phyloP scores from a whole-genome alignment of 2,329 filamentous ascomycete species.

The Penicillium sp. region DNA sequence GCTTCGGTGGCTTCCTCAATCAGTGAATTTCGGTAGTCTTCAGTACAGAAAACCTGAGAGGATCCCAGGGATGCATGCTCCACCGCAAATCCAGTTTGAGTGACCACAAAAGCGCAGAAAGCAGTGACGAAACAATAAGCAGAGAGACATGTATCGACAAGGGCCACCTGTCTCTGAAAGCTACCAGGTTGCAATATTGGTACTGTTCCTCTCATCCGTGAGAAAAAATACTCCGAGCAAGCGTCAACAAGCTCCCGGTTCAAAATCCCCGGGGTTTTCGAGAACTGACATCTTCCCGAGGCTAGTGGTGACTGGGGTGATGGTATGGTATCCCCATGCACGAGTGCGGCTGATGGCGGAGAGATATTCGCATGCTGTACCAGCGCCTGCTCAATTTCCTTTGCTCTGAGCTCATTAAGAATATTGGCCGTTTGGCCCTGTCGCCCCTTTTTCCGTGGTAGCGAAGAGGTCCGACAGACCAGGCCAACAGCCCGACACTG shows the following conservation, averaged over 20 bases:
- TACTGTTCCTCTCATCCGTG: conserved; percentile 25
- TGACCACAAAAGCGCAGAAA: conserved; percentile 39
- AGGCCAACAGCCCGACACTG: conserved; percentile 19
- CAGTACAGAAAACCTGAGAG: background rate
- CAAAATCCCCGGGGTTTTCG: conserved; percentile 7
- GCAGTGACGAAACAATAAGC: conserved; percentile 35
- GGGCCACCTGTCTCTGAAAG: conserved; percentile 24
- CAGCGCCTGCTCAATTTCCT: background rate
- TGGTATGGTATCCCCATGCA: background rate
- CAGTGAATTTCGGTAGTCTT: conserved; percentile 17
- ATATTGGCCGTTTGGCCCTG: conserved; percentile 23
- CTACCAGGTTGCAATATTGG: conserved; percentile 28
- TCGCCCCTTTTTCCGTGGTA: conserved; percentile 21
- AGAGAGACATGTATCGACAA: conserved; percentile 19
- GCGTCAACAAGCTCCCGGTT: conserved; percentile 5
- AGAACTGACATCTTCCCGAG: conserved; percentile 1
- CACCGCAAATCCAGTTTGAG: conserved; percentile 21
- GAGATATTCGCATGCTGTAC: background rate
- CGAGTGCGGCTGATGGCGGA: background rate
- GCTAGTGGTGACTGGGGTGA: background rate
- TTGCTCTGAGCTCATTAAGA: conserved; percentile 17
- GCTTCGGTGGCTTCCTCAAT: conserved; percentile 29
- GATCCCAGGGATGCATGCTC: background rate
- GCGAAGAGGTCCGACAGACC: conserved; percentile 15
- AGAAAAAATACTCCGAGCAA: conserved; percentile 24